Percentiles rank a stretch among this genome's conserved stretches.
These are phyloP conservation scores for Didymella sp. DNA, from an alignment of 2,329 filamentous ascomycete genomes.

Conservation along the genomic window DNA sequence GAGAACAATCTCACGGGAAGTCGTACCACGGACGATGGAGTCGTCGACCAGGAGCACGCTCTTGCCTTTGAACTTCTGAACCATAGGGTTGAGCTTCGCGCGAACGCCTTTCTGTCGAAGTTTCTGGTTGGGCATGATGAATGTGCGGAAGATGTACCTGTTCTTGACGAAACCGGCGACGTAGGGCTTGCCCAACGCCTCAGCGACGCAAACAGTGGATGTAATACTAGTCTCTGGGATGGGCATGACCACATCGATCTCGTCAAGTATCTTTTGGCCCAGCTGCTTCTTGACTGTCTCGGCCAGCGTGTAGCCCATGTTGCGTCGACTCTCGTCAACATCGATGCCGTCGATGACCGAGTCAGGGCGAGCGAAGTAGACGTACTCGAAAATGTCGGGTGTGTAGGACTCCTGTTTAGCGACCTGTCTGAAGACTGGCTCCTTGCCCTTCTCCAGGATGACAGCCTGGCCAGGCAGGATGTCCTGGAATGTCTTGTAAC, in stretches of 20 bases:
- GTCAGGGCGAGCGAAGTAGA: constrained; percentile 87
- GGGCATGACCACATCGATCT: constrained; percentile 85
- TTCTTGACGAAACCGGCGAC: constrained; percentile 88
- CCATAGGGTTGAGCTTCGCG: constrained; percentile 87
- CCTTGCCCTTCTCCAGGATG: constrained; percentile 79
- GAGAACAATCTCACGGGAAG: constrained; percentile 76
- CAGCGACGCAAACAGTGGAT: constrained; percentile 77
- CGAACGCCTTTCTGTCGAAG: constrained; percentile 84
- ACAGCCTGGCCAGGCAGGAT: constrained; percentile 85
- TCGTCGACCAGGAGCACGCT: constrained; percentile 88
- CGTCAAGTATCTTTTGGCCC: constrained; percentile 70
- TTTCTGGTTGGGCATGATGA: constrained; percentile 84
- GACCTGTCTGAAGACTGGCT: constrained; percentile 78
- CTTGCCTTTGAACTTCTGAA: constrained; percentile 80
- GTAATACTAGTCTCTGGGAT: constrained; percentile 86
- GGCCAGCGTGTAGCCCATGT: constrained; percentile 85
- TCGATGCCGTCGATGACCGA: constrained; percentile 86
- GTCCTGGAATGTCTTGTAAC: constrained; percentile 77
- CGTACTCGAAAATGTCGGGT: constrained; percentile 86
- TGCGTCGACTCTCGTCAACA: constrained; percentile 80
- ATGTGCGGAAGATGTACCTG: constrained; percentile 85
- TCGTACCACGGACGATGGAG: constrained; percentile 86
- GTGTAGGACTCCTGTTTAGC: constrained; percentile 72
- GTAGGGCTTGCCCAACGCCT: constrained; percentile 76
- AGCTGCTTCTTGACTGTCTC: constrained; percentile 72